These are phyloP conservation scores for Podaxis carcinomalis DNA, from an alignment of 768 basidiomycete genomes.

Conservation along the genomic window DNA sequence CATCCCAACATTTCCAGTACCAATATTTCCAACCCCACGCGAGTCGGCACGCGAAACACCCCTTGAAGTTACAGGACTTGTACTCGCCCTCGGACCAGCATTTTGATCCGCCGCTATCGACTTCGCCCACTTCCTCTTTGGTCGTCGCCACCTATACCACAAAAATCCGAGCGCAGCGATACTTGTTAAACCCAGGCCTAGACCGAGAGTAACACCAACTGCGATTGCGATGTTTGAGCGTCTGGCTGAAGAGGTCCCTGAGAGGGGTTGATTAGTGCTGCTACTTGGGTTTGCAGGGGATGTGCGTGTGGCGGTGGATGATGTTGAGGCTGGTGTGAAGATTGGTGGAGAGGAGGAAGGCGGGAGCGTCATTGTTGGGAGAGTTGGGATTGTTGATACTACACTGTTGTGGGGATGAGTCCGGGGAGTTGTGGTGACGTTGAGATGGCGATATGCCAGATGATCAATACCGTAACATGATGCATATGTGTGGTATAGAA, in stretches of 20 bases:
- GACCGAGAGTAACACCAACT: conserved; percentile 6
- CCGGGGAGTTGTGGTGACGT: background rate
- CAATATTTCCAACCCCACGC: background rate
- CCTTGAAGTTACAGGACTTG: background rate
- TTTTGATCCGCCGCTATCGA: background rate
- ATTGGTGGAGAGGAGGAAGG: conserved; percentile 7
- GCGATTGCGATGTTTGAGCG: conserved; percentile 4
- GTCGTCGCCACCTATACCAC: conserved; percentile 1
- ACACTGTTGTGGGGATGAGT: background rate
- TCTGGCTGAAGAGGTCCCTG: background rate
- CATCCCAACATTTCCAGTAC: background rate
- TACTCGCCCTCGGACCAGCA: background rate
- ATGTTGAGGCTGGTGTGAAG: conserved; percentile 3
- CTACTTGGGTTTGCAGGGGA: background rate
- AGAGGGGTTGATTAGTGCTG: background rate
- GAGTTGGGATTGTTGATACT: conserved; percentile 1
- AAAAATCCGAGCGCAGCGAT: background rate
- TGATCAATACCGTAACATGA: background rate
- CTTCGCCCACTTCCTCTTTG: background rate
- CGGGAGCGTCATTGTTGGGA: conserved; percentile 9
- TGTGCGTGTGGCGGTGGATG: background rate
- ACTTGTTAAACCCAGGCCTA: background rate
- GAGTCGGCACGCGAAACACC: background rate
- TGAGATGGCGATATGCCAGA: too few relatives aligned
- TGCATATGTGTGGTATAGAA: background rate